Percentiles rank a stretch among this genome's conserved stretches.
These are phyloP conservation scores for Byssochlamys sp. DNA, from an alignment of 2,329 filamentous ascomycete genomes.

Conservation along the genomic window DNA sequence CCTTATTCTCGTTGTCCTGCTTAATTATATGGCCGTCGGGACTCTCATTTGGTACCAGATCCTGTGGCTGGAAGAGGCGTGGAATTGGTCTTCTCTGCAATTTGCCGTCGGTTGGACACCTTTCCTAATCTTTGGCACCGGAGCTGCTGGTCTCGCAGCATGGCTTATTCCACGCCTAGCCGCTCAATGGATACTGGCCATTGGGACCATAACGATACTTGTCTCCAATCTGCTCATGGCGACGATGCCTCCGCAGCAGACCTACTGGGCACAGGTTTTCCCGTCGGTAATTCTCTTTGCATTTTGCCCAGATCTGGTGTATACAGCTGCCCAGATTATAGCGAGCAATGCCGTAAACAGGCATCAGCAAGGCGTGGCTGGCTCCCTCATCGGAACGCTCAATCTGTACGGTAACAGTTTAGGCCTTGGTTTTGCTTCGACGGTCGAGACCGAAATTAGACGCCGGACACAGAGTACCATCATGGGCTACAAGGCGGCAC, in stretches of 20 bases:
- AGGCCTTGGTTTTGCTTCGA: constrained; percentile 38
- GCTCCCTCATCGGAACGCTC: constrained; percentile 41
- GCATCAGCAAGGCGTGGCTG: constrained; percentile 43
- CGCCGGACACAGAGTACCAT: constrained; percentile 9
- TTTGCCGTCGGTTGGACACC: constrained; percentile 34
- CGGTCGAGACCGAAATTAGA: constrained; percentile 22
- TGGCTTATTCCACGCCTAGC: constrained; percentile 39
- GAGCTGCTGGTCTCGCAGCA: constrained; percentile 32
- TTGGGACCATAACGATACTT: constrained; percentile 29
- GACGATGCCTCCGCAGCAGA: constrained; percentile 38
- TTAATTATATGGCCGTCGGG: constrained; percentile 41
- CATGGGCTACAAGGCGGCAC: constrained; percentile 21
- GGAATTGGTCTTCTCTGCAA: constrained; percentile 32
- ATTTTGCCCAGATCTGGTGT: constrained; percentile 43
- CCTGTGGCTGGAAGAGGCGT: constrained; percentile 37
- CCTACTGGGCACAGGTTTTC: constrained; percentile 37
- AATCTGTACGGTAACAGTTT: constrained; percentile 36
- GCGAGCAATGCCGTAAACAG: constrained; percentile 43
- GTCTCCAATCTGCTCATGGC: constrained; percentile 29
- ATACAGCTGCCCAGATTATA: constrained; percentile 44
- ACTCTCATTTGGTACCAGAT: constrained; percentile 42
- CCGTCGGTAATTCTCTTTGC: constrained; percentile 26
- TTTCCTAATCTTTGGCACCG: constrained; percentile 30
- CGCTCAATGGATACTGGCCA: constrained; percentile 40
- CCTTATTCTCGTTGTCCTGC: constrained; percentile 35